Conservation (phyloP, 2,329 filamentous ascomycete species). For the Simplicillium aogashimaense region DNA sequence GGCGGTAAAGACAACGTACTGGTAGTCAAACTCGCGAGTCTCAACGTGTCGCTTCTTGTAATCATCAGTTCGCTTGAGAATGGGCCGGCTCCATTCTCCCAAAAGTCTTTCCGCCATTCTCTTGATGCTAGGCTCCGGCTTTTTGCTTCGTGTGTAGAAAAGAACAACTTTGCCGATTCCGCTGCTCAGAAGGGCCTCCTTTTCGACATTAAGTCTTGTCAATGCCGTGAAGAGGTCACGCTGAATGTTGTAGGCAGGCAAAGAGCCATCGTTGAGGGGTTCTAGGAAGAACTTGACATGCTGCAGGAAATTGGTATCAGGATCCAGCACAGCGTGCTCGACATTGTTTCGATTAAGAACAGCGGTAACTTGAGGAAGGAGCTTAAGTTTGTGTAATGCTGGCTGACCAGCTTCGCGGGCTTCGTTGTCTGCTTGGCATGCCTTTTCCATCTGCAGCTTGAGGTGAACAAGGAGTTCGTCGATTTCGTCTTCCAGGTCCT, state of each 20-base stretch:
- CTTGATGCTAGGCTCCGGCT: constrained; percentile 81
- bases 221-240: constrained; percentile 83
- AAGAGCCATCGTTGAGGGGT: constrained; percentile 82
- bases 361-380: constrained; percentile 81
- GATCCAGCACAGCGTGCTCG: constrained; percentile 76
- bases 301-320: constrained; percentile 89
- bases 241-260: constrained; percentile 96
- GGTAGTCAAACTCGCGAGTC: constrained; percentile 53
- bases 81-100: constrained; percentile 90
- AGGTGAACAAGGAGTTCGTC: constrained; percentile 85
- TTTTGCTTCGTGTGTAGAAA: constrained; percentile 94
- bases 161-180: constrained; percentile 93
- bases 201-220: constrained; percentile 73
- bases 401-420: constrained; percentile 72
- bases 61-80: constrained; percentile 87
- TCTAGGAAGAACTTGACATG: constrained; percentile 97
- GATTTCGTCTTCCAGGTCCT: constrained; percentile 85
- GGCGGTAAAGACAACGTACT: constrained; percentile 36
- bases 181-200: constrained; percentile 80
- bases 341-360: constrained; percentile 85
- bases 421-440: constrained; percentile 76
- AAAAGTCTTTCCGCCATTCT: constrained; percentile 86
- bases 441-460: constrained; percentile 81
- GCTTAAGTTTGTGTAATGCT: constrained; percentile 85
- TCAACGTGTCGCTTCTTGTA: constrained; percentile 74